Conservation (phyloP, 352 stramenopile species). For the Lagenidium sp. region DNA sequence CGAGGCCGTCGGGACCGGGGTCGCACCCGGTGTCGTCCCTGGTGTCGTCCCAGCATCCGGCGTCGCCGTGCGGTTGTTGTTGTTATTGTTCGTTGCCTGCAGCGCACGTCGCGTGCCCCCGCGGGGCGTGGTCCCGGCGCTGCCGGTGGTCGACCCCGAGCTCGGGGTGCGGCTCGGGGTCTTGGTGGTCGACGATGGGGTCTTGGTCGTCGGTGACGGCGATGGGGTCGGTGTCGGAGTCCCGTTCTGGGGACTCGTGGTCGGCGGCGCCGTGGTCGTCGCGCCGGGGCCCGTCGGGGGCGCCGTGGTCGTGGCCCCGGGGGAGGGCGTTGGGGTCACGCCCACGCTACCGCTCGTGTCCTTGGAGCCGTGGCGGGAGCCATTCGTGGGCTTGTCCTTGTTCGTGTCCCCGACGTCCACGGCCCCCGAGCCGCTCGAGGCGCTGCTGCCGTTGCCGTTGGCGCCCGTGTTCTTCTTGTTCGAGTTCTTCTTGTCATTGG, state of each 20-base stretch:
- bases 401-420: constrained; percentile 4
- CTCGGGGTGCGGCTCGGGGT: constrained; percentile 11
- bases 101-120: too few species aligned
- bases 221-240: too few species aligned
- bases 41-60: too few species aligned
- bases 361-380: background rate
- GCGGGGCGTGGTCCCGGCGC: constrained; percentile 11
- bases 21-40: constrained; percentile 8
- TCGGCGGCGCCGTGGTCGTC: constrained; percentile 15
- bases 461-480: constrained; percentile 5
- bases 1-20: constrained; percentile 3
- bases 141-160: constrained; percentile 1
- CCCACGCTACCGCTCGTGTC: background rate
- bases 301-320: background rate
- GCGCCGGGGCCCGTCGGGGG: constrained; percentile 2
- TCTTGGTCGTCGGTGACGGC: constrained; percentile 11
- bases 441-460: constrained; percentile 5
- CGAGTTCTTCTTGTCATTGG: constrained; percentile 16
- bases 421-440: constrained; percentile 6
- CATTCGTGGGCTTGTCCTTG: constrained; percentile 8
- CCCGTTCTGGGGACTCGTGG: background rate
- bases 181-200: constrained; percentile 8
- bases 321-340: background rate
- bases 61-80: too few species aligned
- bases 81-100: too few species aligned